phyloP scores from a whole-genome alignment of 192 early-diverging fungal genomes.

The Mortierella alpina region DNA sequence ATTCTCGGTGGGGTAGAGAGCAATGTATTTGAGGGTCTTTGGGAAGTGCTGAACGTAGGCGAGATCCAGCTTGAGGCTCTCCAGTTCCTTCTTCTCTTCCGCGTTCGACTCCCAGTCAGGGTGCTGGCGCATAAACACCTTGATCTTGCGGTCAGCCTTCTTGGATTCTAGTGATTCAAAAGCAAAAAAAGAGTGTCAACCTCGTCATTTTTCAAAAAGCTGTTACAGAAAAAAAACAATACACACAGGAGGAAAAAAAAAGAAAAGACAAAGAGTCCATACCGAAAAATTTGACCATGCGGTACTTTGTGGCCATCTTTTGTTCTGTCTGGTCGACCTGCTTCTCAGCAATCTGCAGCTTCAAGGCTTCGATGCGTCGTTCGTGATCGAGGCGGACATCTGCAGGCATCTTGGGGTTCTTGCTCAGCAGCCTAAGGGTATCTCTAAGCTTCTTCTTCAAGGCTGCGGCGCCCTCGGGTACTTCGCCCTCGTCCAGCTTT shows the following conservation, averaged over 20 bases:
- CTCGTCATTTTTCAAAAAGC: too few species aligned
- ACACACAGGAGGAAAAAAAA: background rate
- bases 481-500: conserved; percentile 35
- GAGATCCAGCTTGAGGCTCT: conserved; percentile 47
- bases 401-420: conserved; percentile 51
- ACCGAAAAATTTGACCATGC: conserved; percentile 63
- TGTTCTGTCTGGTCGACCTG: conserved; percentile 55
- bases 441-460: conserved; percentile 61
- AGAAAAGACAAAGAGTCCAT: conserved; percentile 7
- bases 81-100: conserved; percentile 35
- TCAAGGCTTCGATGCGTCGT: conserved; percentile 55
- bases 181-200: too few species aligned
- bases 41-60: conserved; percentile 57
- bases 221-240: too few species aligned
- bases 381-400: conserved; percentile 49
- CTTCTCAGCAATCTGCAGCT: conserved; percentile 56
- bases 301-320: conserved; percentile 58
- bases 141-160: conserved; percentile 57
- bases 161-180: conserved; percentile 50
- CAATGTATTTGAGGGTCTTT: conserved; percentile 54
- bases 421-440: conserved; percentile 42
- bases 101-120: conserved; percentile 26
- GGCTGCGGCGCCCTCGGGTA: conserved; percentile 39
- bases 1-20: conserved; percentile 54
- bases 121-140: conserved; percentile 41